Conservation (phyloP, 768 basidiomycete genomes). For the Termitomyces sp. region DNA sequence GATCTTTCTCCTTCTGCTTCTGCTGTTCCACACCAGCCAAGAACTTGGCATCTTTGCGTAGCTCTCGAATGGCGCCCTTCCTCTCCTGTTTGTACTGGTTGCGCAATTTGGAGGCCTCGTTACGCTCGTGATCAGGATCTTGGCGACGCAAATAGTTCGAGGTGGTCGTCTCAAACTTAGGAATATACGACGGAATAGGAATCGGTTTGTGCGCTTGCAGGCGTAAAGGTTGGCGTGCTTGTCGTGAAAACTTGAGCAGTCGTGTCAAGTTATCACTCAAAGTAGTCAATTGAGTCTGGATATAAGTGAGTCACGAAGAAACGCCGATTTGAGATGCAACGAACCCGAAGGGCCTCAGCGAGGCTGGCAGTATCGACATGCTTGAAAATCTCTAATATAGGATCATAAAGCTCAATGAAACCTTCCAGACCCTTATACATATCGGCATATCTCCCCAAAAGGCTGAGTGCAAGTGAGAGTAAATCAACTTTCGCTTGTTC, state of each 20-base stretch:
- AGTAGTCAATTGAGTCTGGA: slow-evolving; percentile 41
- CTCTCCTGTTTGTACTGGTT: slow-evolving; percentile 90
- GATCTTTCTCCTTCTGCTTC: slow-evolving; percentile 82
- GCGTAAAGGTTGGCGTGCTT: slow-evolving; percentile 70
- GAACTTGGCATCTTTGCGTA: slow-evolving; percentile 94
- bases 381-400: slow-evolving; percentile 54
- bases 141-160: slow-evolving; percentile 74
- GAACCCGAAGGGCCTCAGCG: slow-evolving; percentile 52
- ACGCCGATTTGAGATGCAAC: slow-evolving; percentile 7
- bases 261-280: slow-evolving; percentile 47
- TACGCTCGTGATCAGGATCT: slow-evolving; percentile 91
- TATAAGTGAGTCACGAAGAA: slow-evolving; percentile 11
- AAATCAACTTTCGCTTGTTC: slow-evolving; percentile 74
- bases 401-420: slow-evolving; percentile 82
- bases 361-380: slow-evolving; percentile 41
- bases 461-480: slow-evolving; percentile 51
- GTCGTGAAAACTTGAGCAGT: slow-evolving; percentile 65
- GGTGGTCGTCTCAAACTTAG: slow-evolving; percentile 80
- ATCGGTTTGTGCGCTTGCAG: slow-evolving; percentile 96
- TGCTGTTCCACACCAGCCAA: slow-evolving; percentile 83
- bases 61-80: slow-evolving; percentile 94
- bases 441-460: slow-evolving; percentile 66
- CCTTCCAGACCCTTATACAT: slow-evolving; percentile 74
- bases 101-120: slow-evolving; percentile 80
- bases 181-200: slow-evolving; percentile 88